Conservation (phyloP, 805 yeast genomes). For the Sugiyamaella floridensis region DNA sequence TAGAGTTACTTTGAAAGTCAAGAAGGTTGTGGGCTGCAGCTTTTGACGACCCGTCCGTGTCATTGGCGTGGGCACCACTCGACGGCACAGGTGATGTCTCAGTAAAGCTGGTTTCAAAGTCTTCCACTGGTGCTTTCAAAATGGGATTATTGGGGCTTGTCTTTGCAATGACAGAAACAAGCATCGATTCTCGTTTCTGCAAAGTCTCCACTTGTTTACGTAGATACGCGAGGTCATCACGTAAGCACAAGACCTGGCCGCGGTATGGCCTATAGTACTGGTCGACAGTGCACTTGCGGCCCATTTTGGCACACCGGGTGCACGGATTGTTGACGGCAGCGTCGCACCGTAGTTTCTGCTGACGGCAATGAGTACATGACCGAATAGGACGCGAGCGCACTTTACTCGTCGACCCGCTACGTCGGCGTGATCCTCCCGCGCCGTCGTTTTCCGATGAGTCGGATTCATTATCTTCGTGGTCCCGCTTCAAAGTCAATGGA, state of each 20-base stretch:
- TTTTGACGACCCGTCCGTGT: neutral
- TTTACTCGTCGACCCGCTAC: neutral
- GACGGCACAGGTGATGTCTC: neutral
- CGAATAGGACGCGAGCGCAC: conserved; percentile 77
- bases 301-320: conserved; percentile 74
- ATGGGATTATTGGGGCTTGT: conserved; percentile 21
- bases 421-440: neutral
- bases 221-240: conserved; percentile 67
- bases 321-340: conserved; percentile 83
- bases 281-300: conserved; percentile 76
- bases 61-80: neutral
- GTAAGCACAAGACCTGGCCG: conserved; percentile 79
- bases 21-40: conserved; percentile 7
- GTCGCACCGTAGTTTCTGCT: conserved; percentile 88
- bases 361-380: conserved; percentile 90
- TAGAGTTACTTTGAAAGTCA: conserved; percentile 1
- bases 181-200: conserved; percentile 15
- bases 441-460: neutral
- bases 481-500: neutral
- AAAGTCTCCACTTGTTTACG: conserved; percentile 44
- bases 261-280: conserved; percentile 87
- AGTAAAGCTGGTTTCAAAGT: neutral
- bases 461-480: neutral
- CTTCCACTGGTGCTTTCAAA: conserved; percentile 2
- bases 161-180: conserved; percentile 16